Percentiles rank a stretch among this genome's conserved stretches.
Conservation (phyloP, 1,284 basidiomycete species). For the Sanguinoderma infundibulare region DNA sequence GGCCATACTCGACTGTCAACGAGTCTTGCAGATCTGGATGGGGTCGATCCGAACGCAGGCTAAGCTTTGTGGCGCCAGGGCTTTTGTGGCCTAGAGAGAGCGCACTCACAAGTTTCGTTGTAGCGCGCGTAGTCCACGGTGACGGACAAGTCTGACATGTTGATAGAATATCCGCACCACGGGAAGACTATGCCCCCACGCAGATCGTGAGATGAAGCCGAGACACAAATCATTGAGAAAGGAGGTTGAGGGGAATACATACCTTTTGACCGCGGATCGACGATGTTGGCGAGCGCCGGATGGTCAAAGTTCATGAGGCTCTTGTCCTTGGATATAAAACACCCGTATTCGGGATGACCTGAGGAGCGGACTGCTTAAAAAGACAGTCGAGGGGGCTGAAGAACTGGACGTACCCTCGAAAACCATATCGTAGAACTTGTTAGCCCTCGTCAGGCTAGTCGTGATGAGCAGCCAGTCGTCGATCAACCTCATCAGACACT, state of each 20-base stretch:
- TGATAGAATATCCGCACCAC: slow-evolving; percentile 87
- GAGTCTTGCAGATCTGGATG: slow-evolving; percentile 59
- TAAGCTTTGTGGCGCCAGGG: no score
- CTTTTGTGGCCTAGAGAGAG: no score
- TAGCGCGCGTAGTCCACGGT: slow-evolving; percentile 77
- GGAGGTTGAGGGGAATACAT: slow-evolving; percentile 15
- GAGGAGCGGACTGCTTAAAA: not conserved
- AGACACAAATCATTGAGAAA: no score
- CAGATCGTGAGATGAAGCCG: not conserved
- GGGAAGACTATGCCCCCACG: slow-evolving; percentile 77
- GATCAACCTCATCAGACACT: slow-evolving; percentile 85
- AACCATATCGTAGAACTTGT: slow-evolving; percentile 81
- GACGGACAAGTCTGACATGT: slow-evolving; percentile 77
- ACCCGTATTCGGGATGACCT: slow-evolving; percentile 94
- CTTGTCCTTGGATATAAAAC: slow-evolving; percentile 88
- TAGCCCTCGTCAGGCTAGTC: slow-evolving; percentile 66
- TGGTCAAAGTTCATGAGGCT: slow-evolving; percentile 88
- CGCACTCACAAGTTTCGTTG: slow-evolving; percentile 55
- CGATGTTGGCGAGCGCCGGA: slow-evolving; percentile 58
- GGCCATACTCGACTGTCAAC: slow-evolving; percentile 66
- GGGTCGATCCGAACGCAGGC: no score
- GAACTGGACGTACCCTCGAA: slow-evolving; percentile 53
- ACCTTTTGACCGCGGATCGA: slow-evolving; percentile 54
- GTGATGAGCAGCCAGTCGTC: slow-evolving; percentile 96
- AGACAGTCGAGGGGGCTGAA: not conserved